Base-by-base conservation (phyloP, 176 grass and related monocot genomes). In the Paspalum notatum region DNA sequence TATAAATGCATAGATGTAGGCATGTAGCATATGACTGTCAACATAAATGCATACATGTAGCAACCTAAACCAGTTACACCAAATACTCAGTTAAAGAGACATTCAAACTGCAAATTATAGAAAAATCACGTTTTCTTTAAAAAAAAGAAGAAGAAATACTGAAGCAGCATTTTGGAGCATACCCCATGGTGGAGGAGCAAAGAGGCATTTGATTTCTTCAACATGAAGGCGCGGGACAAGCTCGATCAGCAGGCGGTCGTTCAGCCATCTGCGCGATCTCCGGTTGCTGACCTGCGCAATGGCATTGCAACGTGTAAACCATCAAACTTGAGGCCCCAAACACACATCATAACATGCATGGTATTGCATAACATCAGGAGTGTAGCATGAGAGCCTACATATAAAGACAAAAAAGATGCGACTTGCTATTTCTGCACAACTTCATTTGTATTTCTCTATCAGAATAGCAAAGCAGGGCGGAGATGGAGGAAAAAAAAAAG, bases 161-260 rank as follows among this genome's bases (percentile, higher is more conserved):
- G 55, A 4, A 45, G 42, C 14, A 46, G 53, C 5, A 18, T n/a
- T 3, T 18, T 22, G 16, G 65, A 81, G 47, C n/a, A n/a, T n/a
- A n/a, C n/a, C n/a, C n/a, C n/a, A n/a, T n/a, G n/a, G n/a, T n/a
- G n/a, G n/a, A n/a, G 95, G 95, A 71, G 95, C 92, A 68, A 98
- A 98, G 5, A 98, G 92, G 77, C 95, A 87, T 89, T 91, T 92
- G 62, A 98, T 98, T 85, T 98, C 95, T 80, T 94, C 92, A 18
- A 87, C 92, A 80, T 98, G 87, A 43, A 98, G 91, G 38, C 88
- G 87, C 0, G 92, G 92, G 45, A 98, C 90, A 13, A 98, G 84
- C 72, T 98, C 95, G 67, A 95, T 91, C 58, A 98, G 66, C 77
- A 98, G 81, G 37, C 92, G 92, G 47, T 95, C 95, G 61, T 98